Evolutionary conservation across 2,329 filamentous ascomycete genomes (phyloP).

Genomic region (Diaporthe ilicicola): DNA sequence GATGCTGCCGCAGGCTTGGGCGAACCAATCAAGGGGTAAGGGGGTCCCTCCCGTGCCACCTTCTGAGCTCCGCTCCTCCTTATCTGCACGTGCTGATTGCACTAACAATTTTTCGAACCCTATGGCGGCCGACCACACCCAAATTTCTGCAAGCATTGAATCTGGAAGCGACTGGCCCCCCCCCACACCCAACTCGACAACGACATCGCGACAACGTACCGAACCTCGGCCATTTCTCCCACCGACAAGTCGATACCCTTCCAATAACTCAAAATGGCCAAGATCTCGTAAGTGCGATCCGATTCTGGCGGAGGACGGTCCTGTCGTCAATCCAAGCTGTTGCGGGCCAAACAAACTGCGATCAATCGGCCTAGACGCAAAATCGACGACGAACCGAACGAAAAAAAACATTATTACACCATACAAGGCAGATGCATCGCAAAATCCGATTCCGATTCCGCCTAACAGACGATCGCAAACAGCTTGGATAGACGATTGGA

Average conservation of each 20-base stretch:
- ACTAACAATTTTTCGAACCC: constrained; percentile 29
- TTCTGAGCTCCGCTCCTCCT: no score
- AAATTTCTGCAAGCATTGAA: constrained; percentile 29
- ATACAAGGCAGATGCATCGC: neutral
- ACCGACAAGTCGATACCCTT: constrained; percentile 28
- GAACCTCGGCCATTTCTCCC: constrained; percentile 33
- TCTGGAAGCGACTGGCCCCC: neutral
- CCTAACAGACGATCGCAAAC: constrained; percentile 20
- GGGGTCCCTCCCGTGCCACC: no score
- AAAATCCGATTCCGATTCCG: neutral
- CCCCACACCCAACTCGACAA: constrained; percentile 26
- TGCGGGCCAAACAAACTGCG: constrained; percentile 15
- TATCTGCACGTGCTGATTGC: constrained; percentile 31
- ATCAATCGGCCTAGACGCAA: neutral
- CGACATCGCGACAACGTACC: constrained; percentile 29
- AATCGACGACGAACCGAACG: neutral
- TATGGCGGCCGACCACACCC: constrained; percentile 22
- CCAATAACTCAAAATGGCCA: constrained; percentile 35
- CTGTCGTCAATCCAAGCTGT: constrained; percentile 28
- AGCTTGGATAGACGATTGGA: constrained; percentile 10
- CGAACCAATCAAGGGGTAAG: neutral
- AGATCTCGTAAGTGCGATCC: constrained; percentile 34
- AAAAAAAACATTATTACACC: constrained; percentile 9
- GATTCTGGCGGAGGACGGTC: neutral
- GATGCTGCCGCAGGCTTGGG: no score